Conservation (phyloP, 352 stramenopile genomes). For the Pythium myriotylum region DNA sequence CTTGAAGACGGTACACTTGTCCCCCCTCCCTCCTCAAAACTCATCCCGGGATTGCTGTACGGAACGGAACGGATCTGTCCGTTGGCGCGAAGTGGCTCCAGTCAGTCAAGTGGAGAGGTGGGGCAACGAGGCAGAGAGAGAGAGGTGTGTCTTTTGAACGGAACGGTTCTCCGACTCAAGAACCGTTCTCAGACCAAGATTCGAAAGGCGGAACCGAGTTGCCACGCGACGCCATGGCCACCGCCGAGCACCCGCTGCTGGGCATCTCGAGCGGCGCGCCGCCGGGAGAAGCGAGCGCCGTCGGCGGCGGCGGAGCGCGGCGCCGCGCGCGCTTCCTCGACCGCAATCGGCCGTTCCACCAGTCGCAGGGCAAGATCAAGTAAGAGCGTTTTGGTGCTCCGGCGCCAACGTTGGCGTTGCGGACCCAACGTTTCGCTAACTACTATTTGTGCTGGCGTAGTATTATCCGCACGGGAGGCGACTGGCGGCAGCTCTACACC, state of each 20-base stretch:
- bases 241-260: slow-evolving; percentile 39
- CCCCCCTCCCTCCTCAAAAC: too few species aligned
- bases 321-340: slow-evolving; percentile 59
- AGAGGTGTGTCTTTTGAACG: neutral
- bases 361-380: slow-evolving; percentile 76
- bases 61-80: slow-evolving; percentile 5
- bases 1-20: slow-evolving; percentile 1
- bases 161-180: too few species aligned
- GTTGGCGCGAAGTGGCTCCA: slow-evolving; percentile 20
- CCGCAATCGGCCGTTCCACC: slow-evolving; percentile 60
- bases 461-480: slow-evolving; percentile 65
- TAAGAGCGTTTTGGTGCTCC: slow-evolving; percentile 43
- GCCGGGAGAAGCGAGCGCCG: neutral
- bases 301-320: slow-evolving; percentile 11
- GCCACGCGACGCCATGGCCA: too few species aligned
- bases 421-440: too few species aligned
- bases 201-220: slow-evolving; percentile 1
- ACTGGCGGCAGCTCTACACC: slow-evolving; percentile 86
- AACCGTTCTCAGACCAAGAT: neutral
- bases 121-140: neutral
- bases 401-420: too few species aligned
- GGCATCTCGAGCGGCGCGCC: slow-evolving; percentile 19
- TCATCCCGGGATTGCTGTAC: too few species aligned
- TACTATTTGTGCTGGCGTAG: too few species aligned
- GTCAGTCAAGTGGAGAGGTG: slow-evolving; percentile 13